phyloP scores from a whole-genome alignment of 306 rosid genomes.

The Trifolium subterraneum region DNA sequence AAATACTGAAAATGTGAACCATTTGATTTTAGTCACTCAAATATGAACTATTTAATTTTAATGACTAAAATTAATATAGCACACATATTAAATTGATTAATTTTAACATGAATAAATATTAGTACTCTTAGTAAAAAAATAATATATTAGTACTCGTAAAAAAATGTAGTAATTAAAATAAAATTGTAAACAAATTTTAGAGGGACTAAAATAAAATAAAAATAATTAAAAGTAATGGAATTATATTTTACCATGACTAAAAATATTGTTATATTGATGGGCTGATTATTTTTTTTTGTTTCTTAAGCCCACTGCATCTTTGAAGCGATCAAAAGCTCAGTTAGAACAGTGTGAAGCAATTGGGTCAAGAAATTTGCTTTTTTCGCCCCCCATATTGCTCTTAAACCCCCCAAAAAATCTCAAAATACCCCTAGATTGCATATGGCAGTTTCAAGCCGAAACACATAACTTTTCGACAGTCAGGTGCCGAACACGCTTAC shows the following conservation, averaged over 20 bases:
- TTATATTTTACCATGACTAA: background rate
- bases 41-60: no score
- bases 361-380: no score
- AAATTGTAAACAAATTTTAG: background rate
- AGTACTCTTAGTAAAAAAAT: no score
- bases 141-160: no score
- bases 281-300: background rate
- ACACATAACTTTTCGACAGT: no score
- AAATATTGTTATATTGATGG: background rate
- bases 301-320: conserved; percentile 43
- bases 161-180: no score
- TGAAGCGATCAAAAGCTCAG: conserved; percentile 45
- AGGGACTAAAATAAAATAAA: background rate
- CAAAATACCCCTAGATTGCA: no score
- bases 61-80: background rate
- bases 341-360: conserved; percentile 57
- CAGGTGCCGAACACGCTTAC: no score
- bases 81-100: background rate
- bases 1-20: background rate
- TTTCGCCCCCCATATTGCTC: no score
- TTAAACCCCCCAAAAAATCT: no score
- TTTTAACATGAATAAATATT: background rate
- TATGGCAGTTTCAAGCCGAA: no score
- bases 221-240: background rate
- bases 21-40: no score